Conservation (phyloP, 2,329 filamentous ascomycete species). For the Coniosporium uncinatum region DNA sequence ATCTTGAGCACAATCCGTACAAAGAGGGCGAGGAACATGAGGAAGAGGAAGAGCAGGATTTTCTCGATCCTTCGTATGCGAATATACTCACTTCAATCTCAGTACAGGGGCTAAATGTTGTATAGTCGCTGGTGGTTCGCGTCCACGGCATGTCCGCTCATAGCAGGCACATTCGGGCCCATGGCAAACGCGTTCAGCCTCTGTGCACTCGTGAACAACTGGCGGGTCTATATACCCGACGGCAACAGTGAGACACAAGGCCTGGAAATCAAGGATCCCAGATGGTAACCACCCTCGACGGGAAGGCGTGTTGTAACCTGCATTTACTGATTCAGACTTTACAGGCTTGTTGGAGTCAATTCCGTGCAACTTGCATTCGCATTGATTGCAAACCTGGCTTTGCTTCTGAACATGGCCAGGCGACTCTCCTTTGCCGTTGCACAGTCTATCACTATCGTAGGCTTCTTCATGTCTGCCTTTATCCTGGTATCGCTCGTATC, state of each 20-base stretch:
- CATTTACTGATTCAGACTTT: background rate
- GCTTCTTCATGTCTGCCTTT: slow-evolving; percentile 49
- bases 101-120: too few relatives aligned
- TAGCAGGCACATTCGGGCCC: slow-evolving; percentile 49
- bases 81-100: too few relatives aligned
- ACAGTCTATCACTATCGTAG: slow-evolving; percentile 54
- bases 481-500: slow-evolving; percentile 47
- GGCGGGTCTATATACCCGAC: slow-evolving; percentile 45
- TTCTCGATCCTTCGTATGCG: slow-evolving; percentile 34
- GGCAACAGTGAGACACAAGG: slow-evolving; percentile 37
- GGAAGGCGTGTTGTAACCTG: too few relatives aligned
- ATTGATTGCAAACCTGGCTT: slow-evolving; percentile 44
- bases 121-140: slow-evolving; percentile 54
- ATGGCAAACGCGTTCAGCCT: slow-evolving; percentile 50
- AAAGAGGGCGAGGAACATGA: slow-evolving; percentile 23
- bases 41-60: slow-evolving; percentile 32
- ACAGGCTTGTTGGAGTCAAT: slow-evolving; percentile 47
- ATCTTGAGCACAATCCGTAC: slow-evolving; percentile 29
- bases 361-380: slow-evolving; percentile 48
- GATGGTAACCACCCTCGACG: slow-evolving; percentile 41
- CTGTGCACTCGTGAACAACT: slow-evolving; percentile 49
- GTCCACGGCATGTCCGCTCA: slow-evolving; percentile 50
- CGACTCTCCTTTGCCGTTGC: slow-evolving; percentile 48
- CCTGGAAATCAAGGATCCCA: slow-evolving; percentile 42
- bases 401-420: slow-evolving; percentile 55